Conservation (phyloP, 768 basidiomycete genomes). For the Lentinula guzmanii region DNA sequence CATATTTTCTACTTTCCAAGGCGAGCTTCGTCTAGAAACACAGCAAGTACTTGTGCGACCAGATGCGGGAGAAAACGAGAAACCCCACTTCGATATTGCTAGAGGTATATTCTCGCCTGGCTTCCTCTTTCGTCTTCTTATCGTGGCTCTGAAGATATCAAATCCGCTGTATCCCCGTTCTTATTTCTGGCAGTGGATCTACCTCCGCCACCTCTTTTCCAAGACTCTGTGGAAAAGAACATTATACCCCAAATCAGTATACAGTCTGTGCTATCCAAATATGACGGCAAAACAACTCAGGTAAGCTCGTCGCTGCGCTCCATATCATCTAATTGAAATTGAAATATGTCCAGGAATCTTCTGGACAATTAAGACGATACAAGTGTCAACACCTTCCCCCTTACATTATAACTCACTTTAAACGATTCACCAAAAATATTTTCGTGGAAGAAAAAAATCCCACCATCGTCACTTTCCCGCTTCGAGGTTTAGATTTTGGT, state of each 20-base stretch:
- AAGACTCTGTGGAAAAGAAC: conserved; percentile 94
- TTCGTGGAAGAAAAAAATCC: conserved; percentile 99
- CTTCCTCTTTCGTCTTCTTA: conserved; percentile 1
- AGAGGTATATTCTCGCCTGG: conserved; percentile 53
- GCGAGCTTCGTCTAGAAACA: conserved; percentile 86
- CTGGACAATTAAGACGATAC: conserved; percentile 79
- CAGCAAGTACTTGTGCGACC: conserved; percentile 88
- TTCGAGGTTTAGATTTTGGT: conserved; percentile 85
- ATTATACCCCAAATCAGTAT: conserved; percentile 98
- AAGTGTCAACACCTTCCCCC: conserved; percentile 87
- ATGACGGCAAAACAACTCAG: conserved; percentile 88
- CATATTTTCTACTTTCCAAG: conserved; percentile 92
- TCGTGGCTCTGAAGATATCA: conserved; percentile 59
- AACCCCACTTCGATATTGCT: conserved; percentile 90
- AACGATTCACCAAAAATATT: conserved; percentile 92
- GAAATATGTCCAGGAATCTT: conserved; percentile 56
- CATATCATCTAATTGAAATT: background rate
- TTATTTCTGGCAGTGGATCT: conserved; percentile 94
- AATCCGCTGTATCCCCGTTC: conserved; percentile 81
- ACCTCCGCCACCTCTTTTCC: conserved; percentile 96
- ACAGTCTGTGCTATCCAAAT: conserved; percentile 85
- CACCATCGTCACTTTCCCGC: conserved; percentile 95
- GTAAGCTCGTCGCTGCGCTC: conserved; percentile 30
- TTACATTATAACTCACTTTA: conserved; percentile 93
- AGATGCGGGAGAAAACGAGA: conserved; percentile 67